phyloP scores from a whole-genome alignment of 139 green algal genomes.

The Axilococcus clingmanii region DNA sequence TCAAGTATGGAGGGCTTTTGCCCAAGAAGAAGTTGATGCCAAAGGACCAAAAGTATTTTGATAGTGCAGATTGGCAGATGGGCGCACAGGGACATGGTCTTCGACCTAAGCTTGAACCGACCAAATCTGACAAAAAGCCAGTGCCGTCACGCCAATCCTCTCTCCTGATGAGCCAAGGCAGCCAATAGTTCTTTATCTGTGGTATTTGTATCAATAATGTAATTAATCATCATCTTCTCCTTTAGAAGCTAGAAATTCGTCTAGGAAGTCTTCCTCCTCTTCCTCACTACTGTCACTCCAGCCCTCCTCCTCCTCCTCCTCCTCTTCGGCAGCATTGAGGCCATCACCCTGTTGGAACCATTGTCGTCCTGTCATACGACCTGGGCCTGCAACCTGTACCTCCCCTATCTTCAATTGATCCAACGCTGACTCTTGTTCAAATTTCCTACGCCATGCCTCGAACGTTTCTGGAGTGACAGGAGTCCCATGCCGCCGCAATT shows the following conservation, averaged over 20 bases:
- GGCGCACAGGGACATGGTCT: constrained; percentile 49
- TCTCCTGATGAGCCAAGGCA: background rate
- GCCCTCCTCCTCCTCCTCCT: constrained; percentile 12
- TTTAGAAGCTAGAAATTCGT: constrained; percentile 9
- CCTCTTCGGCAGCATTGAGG: constrained; percentile 20
- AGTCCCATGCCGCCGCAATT: constrained; percentile 50
- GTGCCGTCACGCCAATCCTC: background rate
- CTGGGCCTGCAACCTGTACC: constrained; percentile 1
- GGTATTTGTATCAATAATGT: background rate
- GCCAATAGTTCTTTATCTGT: background rate
- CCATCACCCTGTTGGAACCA: constrained; percentile 56
- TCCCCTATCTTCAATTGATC: background rate
- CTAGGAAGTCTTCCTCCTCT: constrained; percentile 22
- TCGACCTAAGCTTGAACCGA: constrained; percentile 55
- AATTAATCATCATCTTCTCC: constrained; percentile 2
- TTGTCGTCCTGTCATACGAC: constrained; percentile 46
- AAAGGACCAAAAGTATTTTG: constrained; percentile 50
- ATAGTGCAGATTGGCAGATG: constrained; percentile 72
- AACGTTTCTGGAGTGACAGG: constrained; percentile 70
- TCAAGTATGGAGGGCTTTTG: constrained; percentile 62
- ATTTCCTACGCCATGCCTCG: constrained; percentile 49
- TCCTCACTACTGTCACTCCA: constrained; percentile 16
- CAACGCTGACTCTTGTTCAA: constrained; percentile 23
- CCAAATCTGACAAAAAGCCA: constrained; percentile 1
- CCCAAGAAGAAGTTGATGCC: constrained; percentile 62